Evolutionary conservation across 2,329 filamentous ascomycete species (phyloP), one percentile per base, ranked within the genome.

Genomic region (Monosporascus sp.): DNA sequence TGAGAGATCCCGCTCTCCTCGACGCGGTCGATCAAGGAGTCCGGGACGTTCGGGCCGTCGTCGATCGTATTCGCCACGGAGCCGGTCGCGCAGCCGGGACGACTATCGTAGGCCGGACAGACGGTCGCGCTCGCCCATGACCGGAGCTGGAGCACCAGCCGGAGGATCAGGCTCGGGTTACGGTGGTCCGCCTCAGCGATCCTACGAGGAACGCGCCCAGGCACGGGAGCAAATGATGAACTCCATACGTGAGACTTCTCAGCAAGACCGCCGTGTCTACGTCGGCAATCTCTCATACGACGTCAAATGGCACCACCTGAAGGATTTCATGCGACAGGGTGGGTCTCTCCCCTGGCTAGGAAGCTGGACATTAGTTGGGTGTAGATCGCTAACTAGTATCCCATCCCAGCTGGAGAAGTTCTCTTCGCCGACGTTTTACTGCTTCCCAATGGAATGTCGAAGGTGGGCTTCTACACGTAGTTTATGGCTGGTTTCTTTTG

Each of bases 391-490:
- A 68, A 78, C 72, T 63, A 65, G 60, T 45, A 47, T n/a, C 43
- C 14, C 43, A 17, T 65, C 69, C 54, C 76, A 97, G 94, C 94
- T 80, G 94, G 94, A 83, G 93, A 97, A 76, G 94, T 99, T 74
- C 85, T 97, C 79, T 99, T 96, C 80, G 94, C 94, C 80, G 94
- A 99, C 83, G 94, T 99, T 72, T 87, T 99, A 77, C 83, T 96
- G 76, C 91, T 99, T 87, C 94, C 94, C 71, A 99, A 99, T 84
- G 94, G 94, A 92, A 99, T 99, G 94, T 97, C 93, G 90, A 99
- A 99, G 93, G 93, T 97, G 92, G 90, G 90, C 91, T 85, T 87
- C 82, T 88, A 89, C 81, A 85, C 79, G 82, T 92, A 88, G 88
- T 84, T 86, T 83, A 75, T 86, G 88, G 87, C 84, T 89, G 89